Conservation (phyloP, 257 asterid genomes). For the Coffea canephora region DNA sequence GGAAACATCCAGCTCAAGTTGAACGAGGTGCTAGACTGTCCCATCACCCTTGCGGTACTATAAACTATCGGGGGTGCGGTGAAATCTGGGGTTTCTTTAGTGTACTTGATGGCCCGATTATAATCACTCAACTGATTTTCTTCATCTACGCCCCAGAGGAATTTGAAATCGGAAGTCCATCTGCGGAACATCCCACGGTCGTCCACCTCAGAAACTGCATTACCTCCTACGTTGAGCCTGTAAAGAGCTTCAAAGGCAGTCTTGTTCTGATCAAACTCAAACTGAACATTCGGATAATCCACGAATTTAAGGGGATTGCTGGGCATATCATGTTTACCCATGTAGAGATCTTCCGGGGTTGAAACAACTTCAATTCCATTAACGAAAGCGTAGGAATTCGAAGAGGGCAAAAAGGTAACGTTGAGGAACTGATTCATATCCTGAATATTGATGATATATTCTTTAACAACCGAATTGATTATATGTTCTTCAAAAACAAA, state of each 20-base stretch:
- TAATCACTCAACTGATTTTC: neutral
- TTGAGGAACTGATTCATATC: constrained; percentile 24
- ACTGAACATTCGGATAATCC: neutral
- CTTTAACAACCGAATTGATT: constrained; percentile 12
- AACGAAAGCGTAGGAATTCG: constrained; percentile 43
- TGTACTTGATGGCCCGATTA: constrained; percentile 21
- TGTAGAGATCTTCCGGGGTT: constrained; percentile 34
- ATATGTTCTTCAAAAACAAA: neutral
- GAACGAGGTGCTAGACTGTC: neutral
- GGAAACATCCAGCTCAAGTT: constrained; percentile 44
- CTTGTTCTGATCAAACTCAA: constrained; percentile 2
- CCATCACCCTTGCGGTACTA: constrained; percentile 27
- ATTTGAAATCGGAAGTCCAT: constrained; percentile 32
- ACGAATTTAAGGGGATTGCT: neutral
- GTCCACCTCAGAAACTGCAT: neutral
- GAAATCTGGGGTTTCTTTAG: constrained; percentile 23
- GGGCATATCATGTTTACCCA: constrained; percentile 3
- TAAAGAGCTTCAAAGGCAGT: constrained; percentile 44
- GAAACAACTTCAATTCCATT: constrained; percentile 71
- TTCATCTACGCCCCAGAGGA: neutral
- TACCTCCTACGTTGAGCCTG: constrained; percentile 55
- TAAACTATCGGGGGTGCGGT: constrained; percentile 50
- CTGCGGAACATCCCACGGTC: constrained; percentile 60
- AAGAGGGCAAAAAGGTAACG: constrained; percentile 40
- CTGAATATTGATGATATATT: constrained; percentile 35